Evolutionary conservation across 768 basidiomycete species (phyloP).

Genomic region (Ramaria rubella): DNA sequence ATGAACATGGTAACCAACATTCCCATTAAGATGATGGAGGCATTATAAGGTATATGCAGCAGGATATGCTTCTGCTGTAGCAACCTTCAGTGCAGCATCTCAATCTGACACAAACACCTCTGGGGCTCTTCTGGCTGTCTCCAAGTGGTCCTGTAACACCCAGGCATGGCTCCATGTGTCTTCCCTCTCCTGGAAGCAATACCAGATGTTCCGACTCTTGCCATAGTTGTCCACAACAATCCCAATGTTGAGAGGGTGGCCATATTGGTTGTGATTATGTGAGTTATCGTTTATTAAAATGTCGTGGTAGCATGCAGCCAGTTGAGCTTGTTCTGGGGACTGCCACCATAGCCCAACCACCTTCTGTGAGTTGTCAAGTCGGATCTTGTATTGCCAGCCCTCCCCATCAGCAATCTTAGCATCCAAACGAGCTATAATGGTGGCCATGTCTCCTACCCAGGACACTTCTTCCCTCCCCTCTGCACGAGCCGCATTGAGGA

Average conservation of each 20-base stretch:
- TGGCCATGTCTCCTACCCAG: neutral
- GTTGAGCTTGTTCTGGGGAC: neutral
- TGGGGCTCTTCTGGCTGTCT: slow-evolving; percentile 11
- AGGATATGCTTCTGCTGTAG: slow-evolving; percentile 16
- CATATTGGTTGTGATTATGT: slow-evolving; percentile 1
- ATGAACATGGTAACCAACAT: slow-evolving; percentile 20
- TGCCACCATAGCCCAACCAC: neutral
- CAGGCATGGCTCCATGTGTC: slow-evolving; percentile 18
- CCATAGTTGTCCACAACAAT: neutral
- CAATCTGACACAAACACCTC: slow-evolving; percentile 22
- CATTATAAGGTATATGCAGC: slow-evolving; percentile 23
- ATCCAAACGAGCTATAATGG: neutral
- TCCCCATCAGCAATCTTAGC: neutral
- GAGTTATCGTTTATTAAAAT: slow-evolving; percentile 8
- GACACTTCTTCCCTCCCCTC: neutral
- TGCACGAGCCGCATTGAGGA: neutral
- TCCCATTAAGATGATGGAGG: slow-evolving; percentile 26
- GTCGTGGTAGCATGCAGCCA: neutral
- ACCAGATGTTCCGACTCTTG: slow-evolving; percentile 13
- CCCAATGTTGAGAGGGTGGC: neutral
- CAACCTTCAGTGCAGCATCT: slow-evolving; percentile 18
- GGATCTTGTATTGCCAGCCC: slow-evolving; percentile 10
- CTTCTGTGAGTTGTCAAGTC: slow-evolving; percentile 17
- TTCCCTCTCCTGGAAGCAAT: slow-evolving; percentile 23
- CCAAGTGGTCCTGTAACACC: slow-evolving; percentile 22